Evolutionary conservation across 192 early-diverging fungal species (phyloP).

Genomic region (Podila verticillata): DNA sequence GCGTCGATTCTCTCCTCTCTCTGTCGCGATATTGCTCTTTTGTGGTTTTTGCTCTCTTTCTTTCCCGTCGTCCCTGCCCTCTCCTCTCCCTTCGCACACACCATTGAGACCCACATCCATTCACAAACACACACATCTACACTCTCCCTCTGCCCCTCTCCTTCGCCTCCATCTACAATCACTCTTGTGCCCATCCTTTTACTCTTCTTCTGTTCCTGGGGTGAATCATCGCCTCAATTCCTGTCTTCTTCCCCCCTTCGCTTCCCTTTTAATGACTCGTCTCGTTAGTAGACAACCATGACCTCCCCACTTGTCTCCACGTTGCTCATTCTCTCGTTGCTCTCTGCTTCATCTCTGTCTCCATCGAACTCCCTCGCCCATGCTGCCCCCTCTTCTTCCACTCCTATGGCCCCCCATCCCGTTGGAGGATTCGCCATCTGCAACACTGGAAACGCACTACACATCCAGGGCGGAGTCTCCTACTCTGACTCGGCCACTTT

Average conservation of each 20-base stretch:
- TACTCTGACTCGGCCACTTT: conserved; percentile 12
- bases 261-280: too few species aligned
- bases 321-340: neutral
- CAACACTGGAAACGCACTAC: conserved; percentile 21
- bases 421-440: conserved; percentile 48
- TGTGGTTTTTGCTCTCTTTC: neutral
- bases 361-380: neutral
- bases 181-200: too few species aligned
- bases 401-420: conserved; percentile 13
- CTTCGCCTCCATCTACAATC: neutral
- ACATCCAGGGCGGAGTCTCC: conserved; percentile 44
- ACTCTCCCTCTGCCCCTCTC: neutral
- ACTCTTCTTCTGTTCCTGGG: too few species aligned
- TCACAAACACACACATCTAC: neutral
- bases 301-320: too few species aligned
- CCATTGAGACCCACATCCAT: neutral
- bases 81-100: neutral
- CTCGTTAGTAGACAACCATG: too few species aligned
- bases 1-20: conserved; percentile 1
- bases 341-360: neutral
- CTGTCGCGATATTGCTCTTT: neutral
- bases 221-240: too few species aligned
- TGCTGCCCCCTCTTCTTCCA: neutral
- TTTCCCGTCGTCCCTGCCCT: neutral
- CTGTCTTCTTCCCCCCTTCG: neutral